phyloP scores from a whole-genome alignment of 73 alveolate genomes.

The Breviolum minutum region DNA sequence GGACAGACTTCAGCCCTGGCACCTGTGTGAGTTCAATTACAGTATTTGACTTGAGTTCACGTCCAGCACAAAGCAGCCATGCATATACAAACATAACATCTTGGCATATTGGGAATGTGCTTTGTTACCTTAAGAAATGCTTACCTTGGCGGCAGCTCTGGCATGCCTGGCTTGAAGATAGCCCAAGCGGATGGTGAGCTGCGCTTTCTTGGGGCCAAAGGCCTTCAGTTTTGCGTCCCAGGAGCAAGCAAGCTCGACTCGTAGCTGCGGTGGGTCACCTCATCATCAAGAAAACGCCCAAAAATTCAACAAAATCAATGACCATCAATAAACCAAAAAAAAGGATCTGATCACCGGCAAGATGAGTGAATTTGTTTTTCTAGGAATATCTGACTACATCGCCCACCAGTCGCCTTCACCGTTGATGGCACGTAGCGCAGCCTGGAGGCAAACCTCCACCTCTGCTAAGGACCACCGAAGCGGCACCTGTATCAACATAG shows the following conservation, averaged over 20 bases:
- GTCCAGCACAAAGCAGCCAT: too few species aligned
- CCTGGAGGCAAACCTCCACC: constrained; percentile 35
- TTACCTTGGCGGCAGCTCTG: background rate
- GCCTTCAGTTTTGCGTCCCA: constrained; percentile 73
- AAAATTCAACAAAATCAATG: background rate
- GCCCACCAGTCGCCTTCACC: background rate
- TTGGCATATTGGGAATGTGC: background rate
- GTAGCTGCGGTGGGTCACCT: constrained; percentile 7
- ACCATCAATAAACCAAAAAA: too few species aligned
- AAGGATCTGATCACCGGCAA: background rate
- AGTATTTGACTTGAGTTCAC: background rate
- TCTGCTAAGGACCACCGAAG: background rate
- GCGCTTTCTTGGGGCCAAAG: constrained; percentile 78
- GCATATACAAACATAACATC: background rate
- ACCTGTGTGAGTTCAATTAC: background rate
- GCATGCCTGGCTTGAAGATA: constrained; percentile 79
- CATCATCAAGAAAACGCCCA: background rate
- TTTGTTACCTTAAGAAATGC: background rate
- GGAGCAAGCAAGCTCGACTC: constrained; percentile 69
- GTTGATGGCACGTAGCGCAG: constrained; percentile 69
- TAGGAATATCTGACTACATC: background rate
- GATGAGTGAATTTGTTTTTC: background rate
- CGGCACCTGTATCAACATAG: background rate
- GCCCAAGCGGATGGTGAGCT: constrained; percentile 77
- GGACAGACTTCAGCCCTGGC: background rate